A percentile compares a stretch with the other conserved stretches of the same genome.
phyloP scores from a whole-genome alignment of 179 eudicot species.

The Spinacia oleracea region DNA sequence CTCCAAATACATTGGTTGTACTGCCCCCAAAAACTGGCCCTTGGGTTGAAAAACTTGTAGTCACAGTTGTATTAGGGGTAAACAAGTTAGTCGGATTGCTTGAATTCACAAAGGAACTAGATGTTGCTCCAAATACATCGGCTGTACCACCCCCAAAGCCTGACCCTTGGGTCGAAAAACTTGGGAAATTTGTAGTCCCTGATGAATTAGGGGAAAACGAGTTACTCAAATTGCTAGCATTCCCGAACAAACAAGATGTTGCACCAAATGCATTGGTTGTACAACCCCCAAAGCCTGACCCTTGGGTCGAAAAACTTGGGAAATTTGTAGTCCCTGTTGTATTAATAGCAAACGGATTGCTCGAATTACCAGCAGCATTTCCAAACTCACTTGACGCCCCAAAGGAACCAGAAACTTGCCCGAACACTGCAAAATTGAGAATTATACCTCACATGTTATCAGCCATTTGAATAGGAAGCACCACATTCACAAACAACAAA shows the following conservation, averaged over 20 bases:
- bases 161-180: background rate
- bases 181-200: background rate
- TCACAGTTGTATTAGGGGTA: background rate
- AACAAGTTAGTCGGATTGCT: background rate
- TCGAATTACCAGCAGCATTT: background rate
- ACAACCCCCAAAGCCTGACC: slow-evolving; percentile 10
- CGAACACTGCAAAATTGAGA: slow-evolving; percentile 10
- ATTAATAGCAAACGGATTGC: slow-evolving; percentile 5
- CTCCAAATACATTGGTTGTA: slow-evolving; percentile 13
- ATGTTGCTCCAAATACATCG: slow-evolving; percentile 9
- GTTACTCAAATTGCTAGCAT: background rate
- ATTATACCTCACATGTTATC: too few species aligned
- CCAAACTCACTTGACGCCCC: slow-evolving; percentile 13
- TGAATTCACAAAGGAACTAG: slow-evolving; percentile 1
- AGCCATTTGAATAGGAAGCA: background rate
- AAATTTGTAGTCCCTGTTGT: background rate
- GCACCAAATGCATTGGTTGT: slow-evolving; percentile 15
- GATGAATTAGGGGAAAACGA: background rate
- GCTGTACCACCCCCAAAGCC: slow-evolving; percentile 16
- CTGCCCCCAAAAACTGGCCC: slow-evolving; percentile 8
- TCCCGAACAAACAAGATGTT: background rate
- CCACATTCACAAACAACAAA: too few species aligned
- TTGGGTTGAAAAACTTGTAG: background rate
- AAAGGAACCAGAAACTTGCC: slow-evolving; percentile 13
- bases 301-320: background rate